These are phyloP conservation scores for Geranium brycei DNA, from an alignment of 345 rosid species.

Conservation along the genomic window DNA sequence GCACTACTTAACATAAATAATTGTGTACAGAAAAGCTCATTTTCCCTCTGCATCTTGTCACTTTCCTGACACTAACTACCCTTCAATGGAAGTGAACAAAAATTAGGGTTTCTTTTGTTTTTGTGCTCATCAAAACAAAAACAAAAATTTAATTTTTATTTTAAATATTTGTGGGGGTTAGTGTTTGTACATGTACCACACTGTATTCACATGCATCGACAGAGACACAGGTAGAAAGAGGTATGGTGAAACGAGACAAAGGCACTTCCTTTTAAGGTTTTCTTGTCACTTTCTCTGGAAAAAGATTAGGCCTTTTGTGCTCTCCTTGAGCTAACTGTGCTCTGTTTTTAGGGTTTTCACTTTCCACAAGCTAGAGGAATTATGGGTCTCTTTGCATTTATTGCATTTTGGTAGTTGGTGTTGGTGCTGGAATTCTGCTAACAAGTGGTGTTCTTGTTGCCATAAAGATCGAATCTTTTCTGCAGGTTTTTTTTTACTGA, in stretches of 20 bases:
- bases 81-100: not conserved
- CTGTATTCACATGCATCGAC: conserved; percentile 2
- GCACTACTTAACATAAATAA: conserved; percentile 13
- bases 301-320: not conserved
- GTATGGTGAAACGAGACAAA: conserved; percentile 3
- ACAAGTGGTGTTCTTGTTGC: conserved; percentile 13
- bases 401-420: conserved; percentile 8
- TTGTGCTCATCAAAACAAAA: too few species aligned
- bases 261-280: conserved; percentile 9
- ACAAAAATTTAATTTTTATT: too few species aligned
- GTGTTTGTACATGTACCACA: not conserved
- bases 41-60: conserved; percentile 25
- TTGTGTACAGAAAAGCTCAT: conserved; percentile 4
- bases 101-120: not conserved
- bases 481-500: not conserved
- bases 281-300: not conserved
- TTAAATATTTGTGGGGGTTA: not conserved
- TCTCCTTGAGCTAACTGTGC: not conserved
- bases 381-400: conserved; percentile 25
- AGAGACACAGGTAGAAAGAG: conserved; percentile 4
- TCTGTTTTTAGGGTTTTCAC: conserved; percentile 12
- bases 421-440: conserved; percentile 7
- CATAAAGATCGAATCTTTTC: conserved; percentile 23
- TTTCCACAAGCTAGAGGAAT: conserved; percentile 14
- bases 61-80: not conserved